Evolutionary conservation across 345 rosid species (phyloP), one percentile per base, ranked within the genome.

Genomic region (Eucalyptus camaldulensis): DNA sequence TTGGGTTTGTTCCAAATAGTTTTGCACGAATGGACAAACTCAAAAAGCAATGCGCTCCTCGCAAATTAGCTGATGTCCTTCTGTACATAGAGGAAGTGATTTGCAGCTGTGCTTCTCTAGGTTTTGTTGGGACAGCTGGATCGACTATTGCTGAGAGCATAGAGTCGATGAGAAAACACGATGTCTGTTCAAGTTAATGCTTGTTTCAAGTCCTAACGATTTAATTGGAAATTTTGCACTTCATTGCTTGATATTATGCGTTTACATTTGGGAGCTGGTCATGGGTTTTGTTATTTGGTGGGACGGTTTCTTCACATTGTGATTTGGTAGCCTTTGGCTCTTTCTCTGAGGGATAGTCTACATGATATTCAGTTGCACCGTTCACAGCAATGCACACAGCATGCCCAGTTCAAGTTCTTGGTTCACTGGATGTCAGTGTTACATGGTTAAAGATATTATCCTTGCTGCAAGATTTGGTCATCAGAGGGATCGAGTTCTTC

Each of bases 81-180:
- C 90, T 98, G 13, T 96, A 91, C 92, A 60, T 96, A 85, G 99
- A 97, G 92, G 97, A 98, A 93, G 94, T 94, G 87, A 93, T 96
- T 85, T 96, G 99, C 92, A 96, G 99, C 89, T 98, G 98, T 88
- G 99, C 99, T n/a, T 91, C 99, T n/a, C 94, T 97, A 10, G 99
- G 99, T 85, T 97, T 96, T 45, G 94, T 97, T 88, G 99, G 99
- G 88, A 97, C 99, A 62, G 93, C 96, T 25, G 99, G 99, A 76
- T 97, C 99, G 29, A 97, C 99, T 14, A 96, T 98, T 91, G 99
- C 97, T 6, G 97, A 95, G 53, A 96, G 93, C 91, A 91, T 97
- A 90, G 97, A 93, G 93, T 90, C 90, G 90, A 94, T 95, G 96
- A 94, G 99, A 92, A 98, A 95, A 90, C 92, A 49, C 33, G 90